A percentile compares a stretch with the other conserved stretches of the same genome.
These are phyloP conservation scores for Pulicaria dysenterica DNA, from an alignment of 129 eudicot species.

Conservation along the genomic window DNA sequence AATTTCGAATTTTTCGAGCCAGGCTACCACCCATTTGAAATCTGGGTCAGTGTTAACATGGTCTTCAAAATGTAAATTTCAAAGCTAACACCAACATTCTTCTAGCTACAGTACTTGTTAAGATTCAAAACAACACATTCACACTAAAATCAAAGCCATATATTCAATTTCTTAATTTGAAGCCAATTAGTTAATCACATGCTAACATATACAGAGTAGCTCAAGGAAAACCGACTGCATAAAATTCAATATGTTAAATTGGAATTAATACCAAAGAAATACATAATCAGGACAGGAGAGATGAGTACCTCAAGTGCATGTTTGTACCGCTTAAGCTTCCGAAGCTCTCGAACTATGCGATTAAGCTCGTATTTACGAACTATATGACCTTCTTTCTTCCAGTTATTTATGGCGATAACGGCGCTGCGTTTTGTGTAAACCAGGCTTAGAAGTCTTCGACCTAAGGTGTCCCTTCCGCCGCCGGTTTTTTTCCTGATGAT, in stretches of 20 bases:
- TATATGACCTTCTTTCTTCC: constrained; percentile 80
- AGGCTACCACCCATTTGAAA: no score
- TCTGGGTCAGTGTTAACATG: no score
- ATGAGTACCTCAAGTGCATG: constrained; percentile 83
- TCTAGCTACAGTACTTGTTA: no score
- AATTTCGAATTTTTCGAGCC: no score
- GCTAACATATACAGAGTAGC: background rate
- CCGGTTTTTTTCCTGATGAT: constrained; percentile 23
- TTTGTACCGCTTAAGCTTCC: constrained; percentile 60
- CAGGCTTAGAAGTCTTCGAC: constrained; percentile 60
- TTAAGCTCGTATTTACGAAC: constrained; percentile 80
- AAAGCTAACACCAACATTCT: no score
- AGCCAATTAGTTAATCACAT: background rate
- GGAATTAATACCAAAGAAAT: background rate
- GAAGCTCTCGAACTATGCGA: constrained; percentile 73
- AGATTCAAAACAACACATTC: no score
- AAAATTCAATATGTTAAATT: background rate
- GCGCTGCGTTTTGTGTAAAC: constrained; percentile 76
- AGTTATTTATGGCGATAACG: constrained; percentile 55
- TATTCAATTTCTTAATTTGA: background rate
- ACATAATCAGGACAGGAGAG: constrained; percentile 1
- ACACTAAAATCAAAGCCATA: no score
- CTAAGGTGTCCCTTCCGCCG: constrained; percentile 75
- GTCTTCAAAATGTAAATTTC: no score
- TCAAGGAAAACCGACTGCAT: background rate